phyloP scores from a whole-genome alignment of 768 basidiomycete species.

The Lactarius psammicola region DNA sequence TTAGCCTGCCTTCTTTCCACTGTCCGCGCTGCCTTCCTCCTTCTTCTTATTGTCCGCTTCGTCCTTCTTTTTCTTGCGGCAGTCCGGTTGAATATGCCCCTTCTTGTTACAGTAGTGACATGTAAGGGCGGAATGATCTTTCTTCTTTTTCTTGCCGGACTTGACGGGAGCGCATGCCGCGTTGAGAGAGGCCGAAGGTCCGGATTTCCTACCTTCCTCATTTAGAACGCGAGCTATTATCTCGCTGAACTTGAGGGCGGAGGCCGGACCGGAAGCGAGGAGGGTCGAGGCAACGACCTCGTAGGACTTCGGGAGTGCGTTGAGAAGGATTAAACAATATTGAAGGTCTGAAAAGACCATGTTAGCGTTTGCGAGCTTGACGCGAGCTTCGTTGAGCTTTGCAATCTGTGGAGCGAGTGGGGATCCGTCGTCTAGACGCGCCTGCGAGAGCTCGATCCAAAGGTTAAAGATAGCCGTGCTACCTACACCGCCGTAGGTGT shows the following conservation, averaged over 20 bases:
- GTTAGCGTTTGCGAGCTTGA: background rate
- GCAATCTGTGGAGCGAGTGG: background rate
- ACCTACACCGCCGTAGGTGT: background rate
- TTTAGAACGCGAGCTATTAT: background rate
- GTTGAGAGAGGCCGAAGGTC: background rate
- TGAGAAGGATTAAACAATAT: background rate
- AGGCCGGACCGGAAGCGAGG: background rate
- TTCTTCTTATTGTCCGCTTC: background rate
- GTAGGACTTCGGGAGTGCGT: background rate
- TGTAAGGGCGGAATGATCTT: no score
- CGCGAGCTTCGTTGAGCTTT: background rate
- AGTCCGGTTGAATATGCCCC: no score
- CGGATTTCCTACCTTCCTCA: background rate
- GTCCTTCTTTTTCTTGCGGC: no score
- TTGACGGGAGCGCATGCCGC: no score
- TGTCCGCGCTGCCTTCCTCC: background rate
- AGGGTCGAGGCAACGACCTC: background rate
- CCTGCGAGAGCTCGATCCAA: background rate
- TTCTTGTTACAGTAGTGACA: no score
- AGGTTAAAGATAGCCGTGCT: background rate
- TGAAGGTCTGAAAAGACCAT: background rate
- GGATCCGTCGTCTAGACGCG: background rate
- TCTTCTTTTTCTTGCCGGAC: background rate
- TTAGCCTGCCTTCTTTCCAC: background rate
- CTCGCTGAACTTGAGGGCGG: background rate